Percentiles rank a stretch among this genome's conserved stretches.
Evolutionary conservation across 2,329 filamentous ascomycete genomes (phyloP).

Genomic region (Ascochyta viciae-villosae): DNA sequence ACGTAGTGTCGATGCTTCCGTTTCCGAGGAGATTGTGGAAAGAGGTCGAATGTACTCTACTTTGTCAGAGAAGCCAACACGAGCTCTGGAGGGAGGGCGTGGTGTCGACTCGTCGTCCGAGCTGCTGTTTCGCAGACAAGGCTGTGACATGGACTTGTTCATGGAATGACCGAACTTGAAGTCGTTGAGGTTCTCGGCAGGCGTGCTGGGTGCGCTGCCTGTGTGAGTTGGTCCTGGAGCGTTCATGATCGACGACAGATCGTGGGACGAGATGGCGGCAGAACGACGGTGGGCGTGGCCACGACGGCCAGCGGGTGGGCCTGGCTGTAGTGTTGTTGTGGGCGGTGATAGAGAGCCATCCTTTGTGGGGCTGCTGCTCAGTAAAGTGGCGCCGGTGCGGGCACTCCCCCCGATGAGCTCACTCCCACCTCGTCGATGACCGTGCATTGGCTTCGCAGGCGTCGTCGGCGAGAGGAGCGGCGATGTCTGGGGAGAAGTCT

Average conservation of each 20-base stretch:
- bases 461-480: conserved; percentile 49
- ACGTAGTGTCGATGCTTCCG: conserved; percentile 74
- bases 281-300: conserved; percentile 84
- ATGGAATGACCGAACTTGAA: conserved; percentile 44
- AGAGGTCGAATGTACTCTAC: conserved; percentile 84
- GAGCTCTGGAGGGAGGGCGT: conserved; percentile 60
- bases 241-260: conserved; percentile 74
- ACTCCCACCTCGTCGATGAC: conserved; percentile 78
- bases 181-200: conserved; percentile 56
- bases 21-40: conserved; percentile 84
- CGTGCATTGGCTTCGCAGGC: conserved; percentile 63
- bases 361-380: conserved; percentile 75
- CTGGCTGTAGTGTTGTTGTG: conserved; percentile 56
- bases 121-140: conserved; percentile 36
- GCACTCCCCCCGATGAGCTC: conserved; percentile 83
- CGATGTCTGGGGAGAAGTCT: conserved; percentile 48
- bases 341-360: conserved; percentile 66
- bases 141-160: conserved; percentile 51
- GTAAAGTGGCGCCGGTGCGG: conserved; percentile 58
- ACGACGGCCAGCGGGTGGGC: conserved; percentile 63
- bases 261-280: conserved; percentile 80
- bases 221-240: conserved; percentile 62
- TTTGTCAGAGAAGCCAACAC: conserved; percentile 84
- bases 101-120: conserved; percentile 38
- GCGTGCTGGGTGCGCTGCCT: conserved; percentile 71